Evolutionary conservation across 352 stramenopile species (phyloP), one percentile per base, ranked within the genome.

Genomic region (Globisporangium emineosum): DNA sequence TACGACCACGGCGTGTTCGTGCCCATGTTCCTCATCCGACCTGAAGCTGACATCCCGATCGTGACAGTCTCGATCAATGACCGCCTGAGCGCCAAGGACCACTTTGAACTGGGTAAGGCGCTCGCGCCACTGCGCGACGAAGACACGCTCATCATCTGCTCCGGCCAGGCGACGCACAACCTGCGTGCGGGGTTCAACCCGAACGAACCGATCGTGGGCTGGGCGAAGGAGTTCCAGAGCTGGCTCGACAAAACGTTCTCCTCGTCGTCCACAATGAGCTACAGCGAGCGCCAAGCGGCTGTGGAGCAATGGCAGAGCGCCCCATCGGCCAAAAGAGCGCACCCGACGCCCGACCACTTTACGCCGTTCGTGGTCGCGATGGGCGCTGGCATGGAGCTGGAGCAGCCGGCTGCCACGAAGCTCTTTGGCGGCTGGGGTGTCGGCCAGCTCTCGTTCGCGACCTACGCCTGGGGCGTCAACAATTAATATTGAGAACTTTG

Each of bases 1-100:
- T 97, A 88, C 60, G 93, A 98, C 72, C 94, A 97, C 79, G 93
- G 94, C 15, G 78, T 96, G 15, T 98, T 97, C 66, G 80, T 98
- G n/a, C 91, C 92, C 6, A 77, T 98, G 59, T 87, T 94, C 63
- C 56, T 97, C 33, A 93, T 97, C 69, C 91, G 88, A 50, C 89
- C 91, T 1, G 71, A 94, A 27, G 90, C 87, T 8, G 78, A 97
- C 57, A 86, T 98, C 30, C 93, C 93, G 0, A 81, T 98, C 15
- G 85, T 97, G 3, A 82, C 76, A 51, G 71, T 97, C 49, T 95
- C 81, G 29, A 75, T 97, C 32, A 77, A 81, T 29, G 54, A 69
- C 27, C 57, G 51, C 10, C 63, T 90, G 51, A 59, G 75, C 58
- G 59, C 72, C 1, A 72, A 71, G 19, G 60, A 59, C 3, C 81